phyloP scores from a whole-genome alignment of 2,329 filamentous ascomycete species.

The Apiospora phragmitis region DNA sequence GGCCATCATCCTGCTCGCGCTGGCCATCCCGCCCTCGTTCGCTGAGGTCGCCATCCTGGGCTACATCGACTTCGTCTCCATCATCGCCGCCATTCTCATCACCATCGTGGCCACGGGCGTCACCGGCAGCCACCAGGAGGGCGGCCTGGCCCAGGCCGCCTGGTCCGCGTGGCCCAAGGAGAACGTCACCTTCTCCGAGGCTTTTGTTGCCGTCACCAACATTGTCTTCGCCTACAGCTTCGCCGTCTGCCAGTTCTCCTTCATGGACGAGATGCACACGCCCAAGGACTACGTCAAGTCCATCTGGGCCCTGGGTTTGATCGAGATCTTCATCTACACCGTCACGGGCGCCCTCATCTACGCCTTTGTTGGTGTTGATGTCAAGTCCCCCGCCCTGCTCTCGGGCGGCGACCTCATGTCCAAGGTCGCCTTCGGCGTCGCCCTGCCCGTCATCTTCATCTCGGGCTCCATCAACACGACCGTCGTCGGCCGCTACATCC shows the following conservation, averaged over 20 bases:
- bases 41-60: slow-evolving; percentile 59
- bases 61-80: slow-evolving; percentile 58
- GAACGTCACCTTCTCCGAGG: slow-evolving; percentile 43
- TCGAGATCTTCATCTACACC: slow-evolving; percentile 60
- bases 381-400: slow-evolving; percentile 61
- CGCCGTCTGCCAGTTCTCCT: slow-evolving; percentile 37
- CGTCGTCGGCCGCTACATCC: slow-evolving; percentile 45
- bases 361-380: slow-evolving; percentile 56
- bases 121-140: slow-evolving; percentile 20
- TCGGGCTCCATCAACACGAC: slow-evolving; percentile 65
- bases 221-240: slow-evolving; percentile 63
- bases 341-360: slow-evolving; percentile 63
- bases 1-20: slow-evolving; percentile 52
- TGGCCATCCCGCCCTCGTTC: slow-evolving; percentile 58
- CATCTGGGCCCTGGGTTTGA: slow-evolving; percentile 53
- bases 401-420: slow-evolving; percentile 53
- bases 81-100: slow-evolving; percentile 57
- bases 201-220: slow-evolving; percentile 56
- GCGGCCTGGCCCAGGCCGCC: slow-evolving; percentile 20
- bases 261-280: slow-evolving; percentile 41
- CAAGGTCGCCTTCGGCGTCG: slow-evolving; percentile 63
- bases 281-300: slow-evolving; percentile 39
- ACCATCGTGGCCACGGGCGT: slow-evolving; percentile 61
- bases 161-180: slow-evolving; percentile 34
- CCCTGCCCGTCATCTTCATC: slow-evolving; percentile 64